Base-by-base conservation (phyloP, 495 filamentous ascomycete genomes). In the Saxophila tyrrhenica region DNA sequence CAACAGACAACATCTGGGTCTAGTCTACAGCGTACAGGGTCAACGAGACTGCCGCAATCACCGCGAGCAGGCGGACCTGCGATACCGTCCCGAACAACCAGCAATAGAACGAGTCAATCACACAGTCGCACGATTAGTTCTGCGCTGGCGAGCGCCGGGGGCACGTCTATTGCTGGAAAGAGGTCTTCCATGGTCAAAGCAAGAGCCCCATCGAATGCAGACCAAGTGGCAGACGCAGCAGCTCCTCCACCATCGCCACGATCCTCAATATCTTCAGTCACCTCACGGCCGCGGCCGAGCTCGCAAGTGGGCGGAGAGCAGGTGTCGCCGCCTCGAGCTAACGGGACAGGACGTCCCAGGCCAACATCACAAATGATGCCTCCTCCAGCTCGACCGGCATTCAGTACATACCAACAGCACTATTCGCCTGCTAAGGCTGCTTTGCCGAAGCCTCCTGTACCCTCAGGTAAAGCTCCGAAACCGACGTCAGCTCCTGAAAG, bases 361-460 rank as follows among this genome's bases (percentile, higher is more conserved):
- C 43, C 52, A 0, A 21, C n/a, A 1, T 52, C 51, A n/a, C 48
- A 50, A 38, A 21, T 54, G 3, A 3, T 48, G 2, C 20, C 58
- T 2, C 53, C 39, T 7, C 29, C 52, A 3, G 19, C 48, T 3
- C 51, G 48, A n/a, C 51, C 60, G n/a, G 21, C 39, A n/a, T 62
- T 62, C 43, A 59, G 11, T 7, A 62, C 60, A 2, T 59, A 48
- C 39, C 60, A 62, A 29, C 60, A 62, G 29, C 60, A 62, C 56
- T 62, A 62, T 52, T 54, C 49, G 16, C 60, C 60, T 1, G 56
- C 51, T 25, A 62, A 62, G 38, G 56, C 60, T 11, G 24, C 60
- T 0, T 20, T 59, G 5, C 60, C 60, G 1, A 62, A 62, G 32
- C 56, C 60, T 5, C 60, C 60, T 0, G 15, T 62, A 22, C 59